Evolutionary conservation across 2,329 filamentous ascomycete species (phyloP).

Genomic region (Cercospora zeae-maydis): DNA sequence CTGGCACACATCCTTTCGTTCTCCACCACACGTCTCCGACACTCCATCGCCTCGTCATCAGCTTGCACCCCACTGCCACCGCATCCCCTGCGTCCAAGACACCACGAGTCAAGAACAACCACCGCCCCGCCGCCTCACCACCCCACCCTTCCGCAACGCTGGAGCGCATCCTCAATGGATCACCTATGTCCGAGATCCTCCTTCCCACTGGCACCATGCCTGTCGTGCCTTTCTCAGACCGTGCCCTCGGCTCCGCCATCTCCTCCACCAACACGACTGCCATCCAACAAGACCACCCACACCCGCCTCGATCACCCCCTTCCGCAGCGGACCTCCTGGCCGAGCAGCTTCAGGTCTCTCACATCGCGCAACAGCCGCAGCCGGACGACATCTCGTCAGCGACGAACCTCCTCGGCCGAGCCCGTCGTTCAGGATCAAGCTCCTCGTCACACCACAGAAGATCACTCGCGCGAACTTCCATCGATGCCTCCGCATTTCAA

Average conservation of each 20-base stretch:
- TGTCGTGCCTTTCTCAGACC: constrained; percentile 31
- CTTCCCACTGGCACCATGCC: constrained; percentile 31
- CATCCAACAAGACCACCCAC: constrained; percentile 12
- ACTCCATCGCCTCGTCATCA: not conserved
- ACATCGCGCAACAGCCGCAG: constrained; percentile 2
- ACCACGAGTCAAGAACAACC: constrained; percentile 1
- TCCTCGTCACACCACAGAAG: constrained; percentile 8
- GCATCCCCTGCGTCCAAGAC: not conserved
- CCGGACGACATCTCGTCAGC: not conserved
- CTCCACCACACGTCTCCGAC: not conserved
- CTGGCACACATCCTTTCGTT: not conserved
- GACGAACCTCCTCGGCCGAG: constrained; percentile 17
- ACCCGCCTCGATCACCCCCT: constrained; percentile 21
- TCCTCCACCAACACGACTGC: constrained; percentile 4
- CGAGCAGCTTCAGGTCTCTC: constrained; percentile 4
- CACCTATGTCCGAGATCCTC: constrained; percentile 33
- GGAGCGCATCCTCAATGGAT: constrained; percentile 25
- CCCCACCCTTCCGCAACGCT: not conserved
- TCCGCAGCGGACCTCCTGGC: constrained; percentile 22
- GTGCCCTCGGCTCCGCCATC: constrained; percentile 11
- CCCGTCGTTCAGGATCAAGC: not conserved
- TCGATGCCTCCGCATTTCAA: constrained; percentile 10
- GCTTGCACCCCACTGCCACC: not conserved
- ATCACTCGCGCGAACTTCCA: constrained; percentile 12
- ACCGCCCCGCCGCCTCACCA: constrained; percentile 4